Evolutionary conservation across 208 protist genomes (phyloP).

Genomic region (Hexamita inflata): DNA sequence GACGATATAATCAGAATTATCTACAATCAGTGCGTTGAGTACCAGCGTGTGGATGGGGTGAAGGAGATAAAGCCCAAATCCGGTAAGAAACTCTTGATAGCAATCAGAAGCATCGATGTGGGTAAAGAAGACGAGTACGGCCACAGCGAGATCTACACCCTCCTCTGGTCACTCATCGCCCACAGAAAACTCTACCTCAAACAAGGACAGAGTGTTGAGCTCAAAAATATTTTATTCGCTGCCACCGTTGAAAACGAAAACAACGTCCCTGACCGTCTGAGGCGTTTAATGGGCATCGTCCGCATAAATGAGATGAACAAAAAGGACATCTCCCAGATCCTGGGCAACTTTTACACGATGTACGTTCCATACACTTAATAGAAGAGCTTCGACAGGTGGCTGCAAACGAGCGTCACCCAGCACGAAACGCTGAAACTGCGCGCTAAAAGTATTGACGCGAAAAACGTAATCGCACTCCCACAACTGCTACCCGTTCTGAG

Average conservation of each 20-base stretch:
- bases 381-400: no score
- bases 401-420: no score
- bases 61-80: neutral
- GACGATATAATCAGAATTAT: conserved; percentile 1
- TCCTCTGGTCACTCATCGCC: conserved; percentile 14
- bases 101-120: neutral
- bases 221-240: neutral
- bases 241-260: neutral
- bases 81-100: conserved; percentile 14
- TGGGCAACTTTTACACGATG: no score
- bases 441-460: no score
- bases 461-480: no score
- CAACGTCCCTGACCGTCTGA: neutral
- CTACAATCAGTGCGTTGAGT: neutral
- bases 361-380: no score
- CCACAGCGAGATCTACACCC: conserved; percentile 1
- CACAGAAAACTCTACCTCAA: neutral
- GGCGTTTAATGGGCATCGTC: conserved; percentile 18
- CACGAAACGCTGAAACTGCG: no score
- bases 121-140: neutral
- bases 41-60: neutral
- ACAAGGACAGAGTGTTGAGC: neutral
- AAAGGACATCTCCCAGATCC: no score
- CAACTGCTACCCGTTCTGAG: no score
- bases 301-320: no score